Percentiles rank a stretch among this genome's conserved stretches.
phyloP scores from a whole-genome alignment of 2,329 filamentous ascomycete species.

The Colletotrichum sp. region DNA sequence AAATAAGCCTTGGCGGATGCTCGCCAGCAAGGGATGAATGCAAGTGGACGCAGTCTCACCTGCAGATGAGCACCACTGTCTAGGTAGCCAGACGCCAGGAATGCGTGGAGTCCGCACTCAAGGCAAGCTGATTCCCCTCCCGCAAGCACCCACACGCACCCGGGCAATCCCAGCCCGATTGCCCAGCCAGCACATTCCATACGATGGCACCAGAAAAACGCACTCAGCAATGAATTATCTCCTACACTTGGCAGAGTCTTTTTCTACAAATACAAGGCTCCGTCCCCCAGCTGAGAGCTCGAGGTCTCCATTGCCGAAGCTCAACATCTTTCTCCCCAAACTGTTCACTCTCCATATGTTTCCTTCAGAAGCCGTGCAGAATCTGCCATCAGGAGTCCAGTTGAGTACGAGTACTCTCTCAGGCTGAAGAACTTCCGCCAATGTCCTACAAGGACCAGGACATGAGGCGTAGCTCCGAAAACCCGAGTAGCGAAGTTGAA shows the following conservation, averaged over 20 bases:
- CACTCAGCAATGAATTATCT: slow-evolving; percentile 11
- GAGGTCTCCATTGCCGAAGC: neutral
- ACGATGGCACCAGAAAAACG: neutral
- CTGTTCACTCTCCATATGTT: neutral
- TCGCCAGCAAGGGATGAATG: neutral
- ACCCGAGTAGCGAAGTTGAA: neutral
- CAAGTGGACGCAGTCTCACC: neutral
- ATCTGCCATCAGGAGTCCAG: neutral
- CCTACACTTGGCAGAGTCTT: neutral
- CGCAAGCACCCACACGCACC: neutral
- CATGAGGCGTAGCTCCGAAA: neutral
- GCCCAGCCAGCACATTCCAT: slow-evolving; percentile 1
- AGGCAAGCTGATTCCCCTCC: neutral
- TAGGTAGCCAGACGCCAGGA: neutral
- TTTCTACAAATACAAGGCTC: slow-evolving; percentile 14
- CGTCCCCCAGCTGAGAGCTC: neutral
- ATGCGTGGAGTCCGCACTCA: neutral
- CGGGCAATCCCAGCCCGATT: neutral
- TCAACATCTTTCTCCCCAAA: neutral
- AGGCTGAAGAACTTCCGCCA: neutral
- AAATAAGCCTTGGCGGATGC: neutral
- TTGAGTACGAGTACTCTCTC: neutral
- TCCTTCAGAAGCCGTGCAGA: neutral
- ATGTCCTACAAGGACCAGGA: neutral
- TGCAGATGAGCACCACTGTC: neutral